Base-by-base conservation (phyloP, 495 filamentous ascomycete genomes). In the Amniculicola lignicola region DNA sequence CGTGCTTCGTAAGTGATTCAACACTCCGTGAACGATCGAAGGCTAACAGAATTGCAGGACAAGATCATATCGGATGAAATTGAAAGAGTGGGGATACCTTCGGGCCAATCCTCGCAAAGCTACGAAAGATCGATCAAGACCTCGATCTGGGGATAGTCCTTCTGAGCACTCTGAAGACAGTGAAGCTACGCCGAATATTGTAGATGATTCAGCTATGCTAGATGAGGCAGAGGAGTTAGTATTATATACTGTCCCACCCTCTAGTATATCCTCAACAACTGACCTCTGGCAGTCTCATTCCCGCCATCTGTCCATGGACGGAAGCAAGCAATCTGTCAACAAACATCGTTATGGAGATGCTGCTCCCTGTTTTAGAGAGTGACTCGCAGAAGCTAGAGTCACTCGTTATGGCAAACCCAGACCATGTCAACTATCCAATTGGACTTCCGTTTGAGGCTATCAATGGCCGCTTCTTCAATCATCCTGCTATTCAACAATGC, bases 51-150 rank as follows among this genome's bases (percentile, higher is more conserved):
- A 6, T 18, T 18, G 7, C 16, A 63, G 60, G 16, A 63, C 54
- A 3, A 50, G 60, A 41, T 54, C 60, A 15, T 63, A 63, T 59
- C 55, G 60, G 25, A 48, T 59, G 50, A 63, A 59, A 21, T 16
- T 63, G 14, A 57, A 57, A 23, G 60, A 63, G 39, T 63, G 60
- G 60, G 60, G 60, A 5, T 55, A 47, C 18, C 35, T 41, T 22
- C 59, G 50, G 31, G 43, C 50, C 16, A 44, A 48, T 14, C 18
- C 35, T 1, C 21, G 44, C 12, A 54, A 49, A 41, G 22, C 23
- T n/a, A 43, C 45, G 18, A 33, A 37, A 22, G 38, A 38, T 31
- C 21, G 22, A 12, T n/a, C n/a, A n/a, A n/a, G n/a, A n/a, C n/a
- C n/a, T n/a, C n/a, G n/a, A n/a, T n/a, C n/a, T n/a, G n/a, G n/a